Percentiles rank a stretch among this genome's conserved stretches.
Evolutionary conservation across 2,329 filamentous ascomycete genomes (phyloP).

Genomic region (Dothidotthia symphoricarpi): DNA sequence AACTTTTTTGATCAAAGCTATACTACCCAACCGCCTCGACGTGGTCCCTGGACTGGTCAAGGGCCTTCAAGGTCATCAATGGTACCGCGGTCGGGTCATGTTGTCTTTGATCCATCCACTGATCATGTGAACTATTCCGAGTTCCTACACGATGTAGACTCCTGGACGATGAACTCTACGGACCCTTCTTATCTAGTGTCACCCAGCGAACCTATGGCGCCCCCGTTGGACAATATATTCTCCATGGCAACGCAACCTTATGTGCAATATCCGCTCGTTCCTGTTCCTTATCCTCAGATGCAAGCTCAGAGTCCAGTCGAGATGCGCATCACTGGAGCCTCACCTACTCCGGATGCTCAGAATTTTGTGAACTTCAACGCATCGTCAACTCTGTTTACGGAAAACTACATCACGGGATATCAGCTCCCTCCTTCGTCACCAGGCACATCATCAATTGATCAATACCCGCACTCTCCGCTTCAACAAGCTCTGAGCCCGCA

Average conservation of each 20-base stretch:
- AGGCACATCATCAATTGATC: constrained; percentile 21
- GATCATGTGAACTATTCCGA: constrained; percentile 24
- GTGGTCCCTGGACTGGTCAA: constrained; percentile 36
- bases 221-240: constrained; percentile 26
- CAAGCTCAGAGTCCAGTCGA: constrained; percentile 21
- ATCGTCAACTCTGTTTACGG: constrained; percentile 25
- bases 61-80: constrained; percentile 28
- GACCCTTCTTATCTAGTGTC: constrained; percentile 29
- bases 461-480: constrained; percentile 18
- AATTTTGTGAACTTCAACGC: constrained; percentile 31
- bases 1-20: constrained; percentile 23
- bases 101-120: constrained; percentile 33
- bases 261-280: constrained; percentile 13
- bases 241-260: constrained; percentile 15
- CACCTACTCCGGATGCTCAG: constrained; percentile 26
- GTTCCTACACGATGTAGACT: constrained; percentile 21
- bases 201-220: constrained; percentile 27
- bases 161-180: constrained; percentile 28
- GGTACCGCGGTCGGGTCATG: constrained; percentile 27
- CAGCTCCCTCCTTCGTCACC: constrained; percentile 22
- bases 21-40: constrained; percentile 23
- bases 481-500: constrained; percentile 26
- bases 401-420: constrained; percentile 21
- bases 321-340: constrained; percentile 21
- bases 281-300: constrained; percentile 11